Percentiles rank a stretch among this genome's conserved stretches.
These are phyloP conservation scores for Nemania sp. DNA, from an alignment of 2,329 filamentous ascomycete genomes.

Conservation along the genomic window DNA sequence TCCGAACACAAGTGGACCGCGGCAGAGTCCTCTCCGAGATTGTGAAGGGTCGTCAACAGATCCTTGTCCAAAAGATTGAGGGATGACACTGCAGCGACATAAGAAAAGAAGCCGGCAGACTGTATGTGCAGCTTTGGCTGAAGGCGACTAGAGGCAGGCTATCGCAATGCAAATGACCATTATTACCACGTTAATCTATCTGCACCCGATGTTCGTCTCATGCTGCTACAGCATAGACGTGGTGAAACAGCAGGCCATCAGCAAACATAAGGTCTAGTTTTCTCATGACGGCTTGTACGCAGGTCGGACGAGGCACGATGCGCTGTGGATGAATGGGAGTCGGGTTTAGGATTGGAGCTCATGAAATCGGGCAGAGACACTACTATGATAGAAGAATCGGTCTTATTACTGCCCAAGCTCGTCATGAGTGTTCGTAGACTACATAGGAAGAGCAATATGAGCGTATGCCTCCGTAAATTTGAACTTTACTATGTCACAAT, in stretches of 20 bases:
- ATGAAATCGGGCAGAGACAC: no score
- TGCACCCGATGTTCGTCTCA: constrained; percentile 44
- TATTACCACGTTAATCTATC: constrained; percentile 40
- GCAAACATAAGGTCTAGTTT: constrained; percentile 16
- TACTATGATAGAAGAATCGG: no score
- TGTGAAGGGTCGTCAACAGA: constrained; percentile 39
- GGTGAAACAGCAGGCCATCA: constrained; percentile 21
- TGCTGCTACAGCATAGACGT: constrained; percentile 42
- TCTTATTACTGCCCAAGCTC: no score
- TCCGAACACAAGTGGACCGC: constrained; percentile 40
- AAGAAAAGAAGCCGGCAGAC: constrained; percentile 32
- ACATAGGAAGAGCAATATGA: no score
- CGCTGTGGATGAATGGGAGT: no score
- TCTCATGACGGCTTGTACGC: constrained; percentile 11
- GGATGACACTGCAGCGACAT: constrained; percentile 33
- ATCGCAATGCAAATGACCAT: constrained; percentile 43
- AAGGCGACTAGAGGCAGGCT: constrained; percentile 34
- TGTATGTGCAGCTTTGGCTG: constrained; percentile 27
- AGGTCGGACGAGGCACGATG: no score
- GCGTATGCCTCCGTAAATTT: no score
- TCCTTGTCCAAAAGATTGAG: constrained; percentile 30
- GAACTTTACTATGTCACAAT: no score
- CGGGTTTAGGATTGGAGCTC: no score
- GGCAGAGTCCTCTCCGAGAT: constrained; percentile 40
- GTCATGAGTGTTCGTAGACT: no score